Percentiles rank a stretch among this genome's conserved stretches.
Evolutionary conservation across 345 rosid genomes (phyloP).

Genomic region (Passiflora organensis): DNA sequence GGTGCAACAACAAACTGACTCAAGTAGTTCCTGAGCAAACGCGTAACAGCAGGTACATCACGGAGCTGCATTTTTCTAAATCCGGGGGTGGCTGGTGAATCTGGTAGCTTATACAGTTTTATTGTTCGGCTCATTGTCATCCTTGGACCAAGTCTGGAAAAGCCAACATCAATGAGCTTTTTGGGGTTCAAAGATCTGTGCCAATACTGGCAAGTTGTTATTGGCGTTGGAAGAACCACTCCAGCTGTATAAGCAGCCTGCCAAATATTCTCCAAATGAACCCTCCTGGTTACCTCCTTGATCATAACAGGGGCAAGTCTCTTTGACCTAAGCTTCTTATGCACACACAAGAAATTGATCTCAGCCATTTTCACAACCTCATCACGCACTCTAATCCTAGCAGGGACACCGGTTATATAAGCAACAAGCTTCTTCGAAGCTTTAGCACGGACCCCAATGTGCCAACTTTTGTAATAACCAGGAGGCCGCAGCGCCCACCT

Average conservation of each 20-base stretch:
- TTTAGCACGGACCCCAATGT: constrained; percentile 84
- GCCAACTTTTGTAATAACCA: constrained; percentile 76
- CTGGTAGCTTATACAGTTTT: constrained; percentile 76
- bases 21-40: constrained; percentile 67
- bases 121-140: constrained; percentile 98
- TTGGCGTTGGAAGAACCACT: constrained; percentile 83
- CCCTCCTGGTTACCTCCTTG: constrained; percentile 91
- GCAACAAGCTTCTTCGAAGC: constrained; percentile 81
- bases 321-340: constrained; percentile 91
- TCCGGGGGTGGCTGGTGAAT: constrained; percentile 71
- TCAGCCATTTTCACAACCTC: constrained; percentile 86
- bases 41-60: constrained; percentile 84
- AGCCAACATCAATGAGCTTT: constrained; percentile 95
- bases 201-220: constrained; percentile 91
- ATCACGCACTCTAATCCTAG: constrained; percentile 71
- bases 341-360: constrained; percentile 91
- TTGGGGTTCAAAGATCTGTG: constrained; percentile 94
- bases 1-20: constrained; percentile 75
- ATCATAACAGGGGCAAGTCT: constrained; percentile 96
- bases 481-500: constrained; percentile 91
- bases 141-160: constrained; percentile 82
- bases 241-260: constrained; percentile 98
- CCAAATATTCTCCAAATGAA: constrained; percentile 89
- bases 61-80: constrained; percentile 82
- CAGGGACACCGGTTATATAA: constrained; percentile 84